Conservation (phyloP, 768 basidiomycete species). For the Stropharia rugosoannulata region DNA sequence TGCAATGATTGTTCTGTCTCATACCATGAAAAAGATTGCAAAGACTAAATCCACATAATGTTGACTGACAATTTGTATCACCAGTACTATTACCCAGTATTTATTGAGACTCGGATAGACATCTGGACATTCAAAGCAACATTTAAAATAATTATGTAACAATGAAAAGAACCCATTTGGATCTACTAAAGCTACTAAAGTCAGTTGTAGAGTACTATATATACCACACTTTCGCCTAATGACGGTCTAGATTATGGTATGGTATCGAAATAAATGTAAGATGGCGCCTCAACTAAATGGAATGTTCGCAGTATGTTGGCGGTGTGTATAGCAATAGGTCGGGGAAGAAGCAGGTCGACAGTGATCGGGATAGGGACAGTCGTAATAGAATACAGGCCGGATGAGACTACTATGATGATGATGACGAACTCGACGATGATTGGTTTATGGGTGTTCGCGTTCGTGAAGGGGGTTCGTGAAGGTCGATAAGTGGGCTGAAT, state of each 20-base stretch:
- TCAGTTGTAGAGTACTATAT: not conserved
- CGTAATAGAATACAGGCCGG: not conserved
- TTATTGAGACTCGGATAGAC: conserved; percentile 13
- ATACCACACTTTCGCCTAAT: not conserved
- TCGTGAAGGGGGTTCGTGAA: conserved; percentile 18
- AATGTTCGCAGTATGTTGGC: not conserved
- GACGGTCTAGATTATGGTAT: conserved; percentile 4
- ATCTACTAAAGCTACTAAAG: not conserved
- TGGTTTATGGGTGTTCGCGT: conserved; percentile 21
- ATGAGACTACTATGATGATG: not conserved
- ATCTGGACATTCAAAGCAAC: not conserved
- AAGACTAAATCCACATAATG: conserved; percentile 31
- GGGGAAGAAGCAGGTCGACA: not conserved
- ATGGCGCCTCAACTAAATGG: not conserved
- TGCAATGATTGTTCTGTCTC: conserved; percentile 62
- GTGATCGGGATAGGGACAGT: not conserved
- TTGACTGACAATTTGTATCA: conserved; percentile 4
- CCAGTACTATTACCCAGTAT: conserved; percentile 1
- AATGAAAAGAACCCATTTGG: not conserved
- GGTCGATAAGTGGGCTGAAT: conserved; percentile 3
- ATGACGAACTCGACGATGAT: conserved; percentile 14
- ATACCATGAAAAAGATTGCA: conserved; percentile 53
- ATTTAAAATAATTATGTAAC: not conserved
- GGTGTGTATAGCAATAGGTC: not conserved
- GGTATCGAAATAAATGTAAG: not conserved